phyloP scores from a whole-genome alignment of 148 eudicot genomes.

The Persicaria maculosa region DNA sequence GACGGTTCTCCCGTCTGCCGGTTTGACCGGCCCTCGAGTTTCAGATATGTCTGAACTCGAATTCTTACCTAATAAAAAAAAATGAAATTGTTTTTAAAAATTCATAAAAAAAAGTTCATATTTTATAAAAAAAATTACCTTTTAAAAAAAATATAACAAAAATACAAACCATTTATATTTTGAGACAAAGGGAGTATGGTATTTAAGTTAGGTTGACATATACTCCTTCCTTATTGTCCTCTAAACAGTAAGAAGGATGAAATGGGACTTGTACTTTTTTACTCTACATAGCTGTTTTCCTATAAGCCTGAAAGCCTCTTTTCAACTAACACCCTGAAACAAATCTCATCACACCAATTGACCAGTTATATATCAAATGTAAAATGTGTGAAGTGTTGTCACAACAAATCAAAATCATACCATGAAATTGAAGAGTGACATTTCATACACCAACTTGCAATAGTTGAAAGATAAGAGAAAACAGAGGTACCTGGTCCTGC shows the following conservation, averaged over 20 bases:
- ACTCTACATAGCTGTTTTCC: not conserved
- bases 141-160: too few relatives aligned
- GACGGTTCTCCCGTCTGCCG: too few relatives aligned
- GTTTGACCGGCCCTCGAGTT: too few relatives aligned
- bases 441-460: not conserved
- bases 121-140: too few relatives aligned
- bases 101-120: too few relatives aligned
- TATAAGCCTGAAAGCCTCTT: not conserved
- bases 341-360: not conserved
- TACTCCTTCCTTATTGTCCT: not conserved
- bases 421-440: conserved; percentile 4
- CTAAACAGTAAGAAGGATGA: not conserved
- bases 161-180: too few relatives aligned
- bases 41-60: too few relatives aligned
- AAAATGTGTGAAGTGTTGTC: not conserved
- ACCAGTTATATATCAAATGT: not conserved
- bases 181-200: too few relatives aligned
- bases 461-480: not conserved
- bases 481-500: not conserved
- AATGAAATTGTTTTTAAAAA: too few relatives aligned
- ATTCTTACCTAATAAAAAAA: too few relatives aligned
- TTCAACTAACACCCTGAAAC: not conserved
- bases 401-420: conserved; percentile 1
- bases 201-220: not conserved
- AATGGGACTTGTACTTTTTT: not conserved